phyloP scores from a whole-genome alignment of 768 basidiomycete genomes.

The Rhodotorula sphaerocarpa region DNA sequence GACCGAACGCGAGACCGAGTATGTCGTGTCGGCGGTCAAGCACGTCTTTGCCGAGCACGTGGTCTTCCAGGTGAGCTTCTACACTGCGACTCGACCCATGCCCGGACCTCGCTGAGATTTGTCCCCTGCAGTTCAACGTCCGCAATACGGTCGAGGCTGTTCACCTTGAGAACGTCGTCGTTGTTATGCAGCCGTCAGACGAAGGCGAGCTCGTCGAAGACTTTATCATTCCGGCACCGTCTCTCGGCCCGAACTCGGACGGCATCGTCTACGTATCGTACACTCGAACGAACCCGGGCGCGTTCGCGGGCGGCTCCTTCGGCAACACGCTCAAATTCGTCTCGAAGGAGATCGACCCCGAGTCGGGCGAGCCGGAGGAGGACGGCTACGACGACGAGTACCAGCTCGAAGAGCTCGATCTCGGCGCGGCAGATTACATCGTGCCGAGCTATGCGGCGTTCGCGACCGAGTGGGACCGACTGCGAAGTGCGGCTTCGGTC shows the following conservation, averaged over 20 bases:
- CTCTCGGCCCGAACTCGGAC: conserved; percentile 65
- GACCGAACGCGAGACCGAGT: conserved; percentile 96
- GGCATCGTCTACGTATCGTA: conserved; percentile 88
- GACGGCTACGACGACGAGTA: conserved; percentile 99
- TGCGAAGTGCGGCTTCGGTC: conserved; percentile 64
- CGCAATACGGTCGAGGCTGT: conserved; percentile 95
- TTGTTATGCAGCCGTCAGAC: conserved; percentile 76
- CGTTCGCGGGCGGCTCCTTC: conserved; percentile 77
- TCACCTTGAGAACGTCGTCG: conserved; percentile 84
- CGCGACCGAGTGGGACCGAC: conserved; percentile 86
- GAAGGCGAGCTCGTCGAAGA: conserved; percentile 76
- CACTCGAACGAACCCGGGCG: conserved; percentile 66
- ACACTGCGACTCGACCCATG: no score
- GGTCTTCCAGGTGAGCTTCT: conserved; percentile 60
- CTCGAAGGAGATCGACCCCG: conserved; percentile 94
- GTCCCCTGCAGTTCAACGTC: conserved; percentile 77
- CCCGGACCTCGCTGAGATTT: conserved; percentile 60
- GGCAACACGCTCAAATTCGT: conserved; percentile 84
- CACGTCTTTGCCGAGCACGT: conserved; percentile 91
- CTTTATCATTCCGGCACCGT: conserved; percentile 78
- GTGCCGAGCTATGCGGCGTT: conserved; percentile 90
- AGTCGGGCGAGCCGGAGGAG: conserved; percentile 88
- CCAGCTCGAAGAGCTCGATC: conserved; percentile 88
- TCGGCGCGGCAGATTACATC: conserved; percentile 90
- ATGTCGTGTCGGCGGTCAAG: conserved; percentile 92